Evolutionary conservation across 768 basidiomycete species (phyloP).

Genomic region (Boletus rex-veris): DNA sequence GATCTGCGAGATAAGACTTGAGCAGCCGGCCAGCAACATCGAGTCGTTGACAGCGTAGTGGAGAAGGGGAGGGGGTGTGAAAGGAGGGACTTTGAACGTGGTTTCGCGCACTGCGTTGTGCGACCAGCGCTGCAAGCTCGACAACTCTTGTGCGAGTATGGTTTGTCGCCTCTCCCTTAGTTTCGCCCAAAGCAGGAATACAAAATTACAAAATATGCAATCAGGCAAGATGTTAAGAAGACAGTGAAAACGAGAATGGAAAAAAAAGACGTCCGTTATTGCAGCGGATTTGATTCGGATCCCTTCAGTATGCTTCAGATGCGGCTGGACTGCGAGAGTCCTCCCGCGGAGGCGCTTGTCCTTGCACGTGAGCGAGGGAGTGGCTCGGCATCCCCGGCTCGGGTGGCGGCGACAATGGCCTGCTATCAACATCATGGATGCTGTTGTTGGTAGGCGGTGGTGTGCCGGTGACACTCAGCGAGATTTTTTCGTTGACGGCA

Average conservation of each 20-base stretch:
- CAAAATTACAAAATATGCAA: constrained; percentile 32
- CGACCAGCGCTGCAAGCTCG: constrained; percentile 32
- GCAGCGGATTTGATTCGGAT: constrained; percentile 17
- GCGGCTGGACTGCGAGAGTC: constrained; percentile 46
- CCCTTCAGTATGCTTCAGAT: constrained; percentile 31
- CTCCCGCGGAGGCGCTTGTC: constrained; percentile 61
- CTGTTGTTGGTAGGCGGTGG: constrained; percentile 52
- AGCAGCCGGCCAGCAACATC: constrained; percentile 38
- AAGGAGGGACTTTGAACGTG: constrained; percentile 19
- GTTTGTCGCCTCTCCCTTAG: constrained; percentile 19
- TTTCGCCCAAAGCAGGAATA: constrained; percentile 30
- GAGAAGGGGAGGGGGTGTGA: background rate
- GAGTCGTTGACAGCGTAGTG: constrained; percentile 33
- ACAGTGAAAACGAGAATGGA: constrained; percentile 33
- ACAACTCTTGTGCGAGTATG: constrained; percentile 21
- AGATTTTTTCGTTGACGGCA: constrained; percentile 79
- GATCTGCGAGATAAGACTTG: constrained; percentile 31
- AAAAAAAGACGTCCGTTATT: constrained; percentile 30
- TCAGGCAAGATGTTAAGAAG: constrained; percentile 32
- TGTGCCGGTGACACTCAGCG: constrained; percentile 55
- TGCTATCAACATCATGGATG: constrained; percentile 38
- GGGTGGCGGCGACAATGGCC: constrained; percentile 64
- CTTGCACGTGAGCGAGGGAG: constrained; percentile 52
- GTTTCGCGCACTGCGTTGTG: constrained; percentile 32
- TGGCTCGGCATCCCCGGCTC: constrained; percentile 47